Conservation (phyloP, 1,284 basidiomycete species). For the Ustilago cynodontis region DNA sequence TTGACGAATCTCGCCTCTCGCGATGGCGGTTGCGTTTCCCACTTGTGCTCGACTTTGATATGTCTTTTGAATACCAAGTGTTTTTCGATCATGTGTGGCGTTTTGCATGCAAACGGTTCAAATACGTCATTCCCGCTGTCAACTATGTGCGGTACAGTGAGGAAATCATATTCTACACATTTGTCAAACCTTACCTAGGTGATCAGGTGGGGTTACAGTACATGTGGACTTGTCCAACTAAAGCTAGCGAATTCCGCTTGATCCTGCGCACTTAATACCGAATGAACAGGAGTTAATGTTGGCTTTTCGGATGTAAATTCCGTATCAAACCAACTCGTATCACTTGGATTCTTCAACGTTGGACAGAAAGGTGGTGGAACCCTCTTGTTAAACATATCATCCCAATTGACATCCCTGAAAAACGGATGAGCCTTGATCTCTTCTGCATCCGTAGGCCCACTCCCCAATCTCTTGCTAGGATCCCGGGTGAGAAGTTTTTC, state of each 20-base stretch:
- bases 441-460: conserved; percentile 91
- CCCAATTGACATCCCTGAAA: conserved; percentile 97
- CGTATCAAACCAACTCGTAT: conserved; percentile 87
- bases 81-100: too few species aligned
- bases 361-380: conserved; percentile 98
- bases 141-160: too few species aligned
- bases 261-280: conserved; percentile 89
- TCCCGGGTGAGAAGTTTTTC: conserved; percentile 94
- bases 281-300: conserved; percentile 96
- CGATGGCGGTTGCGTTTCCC: too few species aligned
- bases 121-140: too few species aligned
- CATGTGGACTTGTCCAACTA: conserved; percentile 56
- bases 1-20: neutral
- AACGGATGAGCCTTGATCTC: conserved; percentile 98
- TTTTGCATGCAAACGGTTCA: too few species aligned
- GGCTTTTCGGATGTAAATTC: conserved; percentile 98
- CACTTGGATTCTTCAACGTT: conserved; percentile 77
- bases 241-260: conserved; percentile 75
- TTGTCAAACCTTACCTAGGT: too few species aligned
- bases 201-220: conserved; percentile 8
- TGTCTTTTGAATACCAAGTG: too few species aligned
- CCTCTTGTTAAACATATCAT: conserved; percentile 94
- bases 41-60: too few species aligned
- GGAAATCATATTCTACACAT: too few species aligned
- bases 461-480: conserved; percentile 90